phyloP scores from a whole-genome alignment of 257 asterid species.

The Knoxia roxburghii region DNA sequence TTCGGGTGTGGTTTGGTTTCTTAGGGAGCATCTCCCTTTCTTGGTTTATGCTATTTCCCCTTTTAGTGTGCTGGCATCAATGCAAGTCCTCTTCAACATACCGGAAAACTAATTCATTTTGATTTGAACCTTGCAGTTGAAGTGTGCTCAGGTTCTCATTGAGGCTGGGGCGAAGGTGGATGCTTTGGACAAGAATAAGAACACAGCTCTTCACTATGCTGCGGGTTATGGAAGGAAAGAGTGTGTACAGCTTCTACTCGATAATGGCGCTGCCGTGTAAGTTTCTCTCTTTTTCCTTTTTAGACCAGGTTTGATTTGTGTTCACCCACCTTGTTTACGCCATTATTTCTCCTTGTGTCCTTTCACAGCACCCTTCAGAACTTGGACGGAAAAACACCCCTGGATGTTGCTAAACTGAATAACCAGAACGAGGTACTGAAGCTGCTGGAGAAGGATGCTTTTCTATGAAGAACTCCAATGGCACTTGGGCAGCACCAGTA shows the following conservation, averaged over 20 bases:
- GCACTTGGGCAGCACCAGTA: constrained; percentile 11
- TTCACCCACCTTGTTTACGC: neutral
- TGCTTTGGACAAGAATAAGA: constrained; percentile 90
- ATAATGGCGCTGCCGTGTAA: constrained; percentile 98
- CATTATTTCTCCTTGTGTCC: neutral
- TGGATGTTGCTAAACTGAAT: constrained; percentile 91
- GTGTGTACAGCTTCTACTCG: constrained; percentile 84
- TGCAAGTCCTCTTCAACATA: neutral
- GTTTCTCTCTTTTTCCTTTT: constrained; percentile 14
- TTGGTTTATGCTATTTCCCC: neutral
- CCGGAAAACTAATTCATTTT: constrained; percentile 8
- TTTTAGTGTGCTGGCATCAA: neutral
- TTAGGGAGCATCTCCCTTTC: neutral
- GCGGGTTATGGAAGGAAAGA: constrained; percentile 99
- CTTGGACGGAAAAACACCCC: constrained; percentile 94
- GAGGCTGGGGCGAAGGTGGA: constrained; percentile 98
- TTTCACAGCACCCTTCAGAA: constrained; percentile 85
- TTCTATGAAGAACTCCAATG: constrained; percentile 36
- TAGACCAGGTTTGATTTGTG: neutral
- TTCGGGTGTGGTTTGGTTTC: neutral
- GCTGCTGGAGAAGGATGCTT: constrained; percentile 95
- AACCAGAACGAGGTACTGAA: constrained; percentile 77
- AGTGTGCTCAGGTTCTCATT: constrained; percentile 86
- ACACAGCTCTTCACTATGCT: constrained; percentile 98
- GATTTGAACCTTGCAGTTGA: constrained; percentile 40